Conservation (phyloP, 768 basidiomycete species). For the Mycena rosella region DNA sequence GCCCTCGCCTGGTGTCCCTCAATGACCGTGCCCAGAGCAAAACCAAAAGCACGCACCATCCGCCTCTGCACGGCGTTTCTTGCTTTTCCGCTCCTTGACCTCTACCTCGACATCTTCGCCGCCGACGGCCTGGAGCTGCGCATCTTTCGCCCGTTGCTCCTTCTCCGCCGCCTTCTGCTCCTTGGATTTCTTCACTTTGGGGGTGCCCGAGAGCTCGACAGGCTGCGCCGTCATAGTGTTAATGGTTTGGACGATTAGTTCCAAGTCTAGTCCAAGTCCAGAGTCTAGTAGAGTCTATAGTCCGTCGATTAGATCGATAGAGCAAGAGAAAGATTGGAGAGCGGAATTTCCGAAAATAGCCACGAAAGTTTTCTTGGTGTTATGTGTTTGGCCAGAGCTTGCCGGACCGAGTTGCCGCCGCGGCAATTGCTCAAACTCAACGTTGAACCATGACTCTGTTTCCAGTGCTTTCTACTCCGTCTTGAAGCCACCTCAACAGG, state of each 20-base stretch:
- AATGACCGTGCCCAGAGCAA: constrained; percentile 8
- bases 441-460: no score
- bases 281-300: constrained; percentile 11
- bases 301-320: constrained; percentile 6
- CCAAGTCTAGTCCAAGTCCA: constrained; percentile 5
- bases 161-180: constrained; percentile 43
- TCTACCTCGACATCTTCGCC: constrained; percentile 30
- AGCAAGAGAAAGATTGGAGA: neutral
- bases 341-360: constrained; percentile 15
- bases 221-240: constrained; percentile 14
- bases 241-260: neutral
- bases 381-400: neutral
- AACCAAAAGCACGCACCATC: constrained; percentile 37
- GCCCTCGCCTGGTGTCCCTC: constrained; percentile 27
- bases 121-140: neutral
- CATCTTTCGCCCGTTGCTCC: constrained; percentile 42
- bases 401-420: no score
- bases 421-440: no score
- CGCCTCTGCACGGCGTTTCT: constrained; percentile 32
- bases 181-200: constrained; percentile 36
- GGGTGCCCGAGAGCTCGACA: neutral
- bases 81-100: constrained; percentile 26
- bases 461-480: no score
- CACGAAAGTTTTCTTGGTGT: neutral
- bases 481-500: no score